These are phyloP conservation scores for Gynochthodes officinalis DNA, from an alignment of 257 asterid species.

Conservation along the genomic window DNA sequence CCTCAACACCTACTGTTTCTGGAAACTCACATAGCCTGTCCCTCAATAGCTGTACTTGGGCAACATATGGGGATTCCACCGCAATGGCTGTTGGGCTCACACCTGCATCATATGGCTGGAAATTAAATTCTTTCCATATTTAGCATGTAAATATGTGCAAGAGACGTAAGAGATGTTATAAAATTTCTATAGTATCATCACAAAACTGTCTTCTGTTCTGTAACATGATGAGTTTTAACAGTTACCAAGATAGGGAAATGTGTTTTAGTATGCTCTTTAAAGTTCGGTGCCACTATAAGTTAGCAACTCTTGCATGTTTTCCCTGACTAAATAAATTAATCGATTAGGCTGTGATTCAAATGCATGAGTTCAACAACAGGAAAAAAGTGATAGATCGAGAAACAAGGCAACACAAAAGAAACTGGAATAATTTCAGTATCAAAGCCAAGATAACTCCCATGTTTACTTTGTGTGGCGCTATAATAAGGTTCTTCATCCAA, in stretches of 20 bases:
- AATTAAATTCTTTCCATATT: not conserved
- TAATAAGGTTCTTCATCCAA: not conserved
- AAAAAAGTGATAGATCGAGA: too few relatives aligned
- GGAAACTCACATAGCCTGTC: slow-evolving; percentile 84
- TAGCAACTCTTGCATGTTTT: not conserved
- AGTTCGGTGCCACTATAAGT: not conserved
- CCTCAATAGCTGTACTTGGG: slow-evolving; percentile 91
- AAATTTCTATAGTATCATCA: not conserved
- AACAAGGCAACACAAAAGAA: too few relatives aligned
- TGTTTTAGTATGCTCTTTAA: not conserved
- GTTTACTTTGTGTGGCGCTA: not conserved
- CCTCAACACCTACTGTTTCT: slow-evolving; percentile 67
- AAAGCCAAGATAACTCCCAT: not conserved
- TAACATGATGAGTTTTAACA: not conserved
- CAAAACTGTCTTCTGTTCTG: not conserved
- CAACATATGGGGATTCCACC: slow-evolving; percentile 95
- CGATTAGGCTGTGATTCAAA: too few relatives aligned
- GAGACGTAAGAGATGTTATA: too few relatives aligned
- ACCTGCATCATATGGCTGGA: slow-evolving; percentile 38
- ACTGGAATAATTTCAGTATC: too few relatives aligned
- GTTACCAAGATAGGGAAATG: not conserved
- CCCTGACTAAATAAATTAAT: not conserved
- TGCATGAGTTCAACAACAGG: not conserved
- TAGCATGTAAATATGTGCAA: too few relatives aligned
- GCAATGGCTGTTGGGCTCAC: slow-evolving; percentile 76